These are phyloP conservation scores for Saururus chinensis DNA, from an alignment of 164 flowering plant species.

Conservation along the genomic window DNA sequence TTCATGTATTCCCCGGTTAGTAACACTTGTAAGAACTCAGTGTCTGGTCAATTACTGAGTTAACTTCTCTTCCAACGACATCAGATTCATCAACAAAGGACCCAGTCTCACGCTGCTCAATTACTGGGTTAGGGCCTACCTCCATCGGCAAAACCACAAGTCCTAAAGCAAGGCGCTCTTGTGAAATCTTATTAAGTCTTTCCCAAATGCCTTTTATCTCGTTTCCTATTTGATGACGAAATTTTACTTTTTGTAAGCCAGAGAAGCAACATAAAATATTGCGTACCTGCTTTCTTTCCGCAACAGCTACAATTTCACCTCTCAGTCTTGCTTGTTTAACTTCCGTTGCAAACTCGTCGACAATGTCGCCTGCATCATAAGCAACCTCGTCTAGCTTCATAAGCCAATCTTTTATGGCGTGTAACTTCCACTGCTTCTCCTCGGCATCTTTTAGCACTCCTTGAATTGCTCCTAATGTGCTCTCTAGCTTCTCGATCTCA, in stretches of 20 bases:
- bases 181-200: constrained; percentile 2
- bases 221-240: no score
- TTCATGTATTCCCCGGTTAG: constrained; percentile 7
- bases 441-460: constrained; percentile 7
- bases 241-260: background rate
- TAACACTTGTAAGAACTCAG: no score
- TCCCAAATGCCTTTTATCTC: no score
- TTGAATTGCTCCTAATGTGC: no score
- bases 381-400: constrained; percentile 3
- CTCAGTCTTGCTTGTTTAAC: background rate
- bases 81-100: constrained; percentile 4
- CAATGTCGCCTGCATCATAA: constrained; percentile 2
- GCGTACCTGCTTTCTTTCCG: background rate
- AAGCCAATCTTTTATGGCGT: constrained; percentile 3
- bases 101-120: background rate
- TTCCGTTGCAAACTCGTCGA: constrained; percentile 1
- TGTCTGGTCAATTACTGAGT: no score
- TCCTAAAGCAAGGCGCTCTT: background rate
- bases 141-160: background rate
- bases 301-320: background rate
- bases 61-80: no score
- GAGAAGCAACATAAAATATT: background rate
- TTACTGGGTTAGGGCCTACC: no score
- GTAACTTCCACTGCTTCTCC: background rate
- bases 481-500: no score